Base-by-base conservation (phyloP, 495 filamentous ascomycete species). In the Lentithecium fluviatile region DNA sequence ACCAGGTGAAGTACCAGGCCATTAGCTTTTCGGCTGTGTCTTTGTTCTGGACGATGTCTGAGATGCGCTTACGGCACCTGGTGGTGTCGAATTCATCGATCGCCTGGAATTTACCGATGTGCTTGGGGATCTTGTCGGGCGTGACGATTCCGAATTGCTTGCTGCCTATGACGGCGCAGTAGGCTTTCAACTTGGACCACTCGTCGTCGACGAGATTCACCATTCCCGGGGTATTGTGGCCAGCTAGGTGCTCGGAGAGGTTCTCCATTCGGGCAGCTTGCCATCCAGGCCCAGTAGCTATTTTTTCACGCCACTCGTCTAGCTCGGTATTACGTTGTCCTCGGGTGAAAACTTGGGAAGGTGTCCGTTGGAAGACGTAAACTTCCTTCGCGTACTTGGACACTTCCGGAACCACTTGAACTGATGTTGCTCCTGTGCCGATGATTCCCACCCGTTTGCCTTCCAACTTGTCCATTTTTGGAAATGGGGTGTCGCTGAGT, bases 381-480 rank as follows among this genome's bases (percentile, higher is more conserved):
- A 67, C 45, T 43, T 67, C 15, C 43, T 62, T 63, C 13, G 53
- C 64, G 19, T 29, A 47, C 42, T 58, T 47, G 8, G 45, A 48
- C 1, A 67, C 36, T 36, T 67, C 58, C 5, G 64, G 64, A 7
- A 67, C 47, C 17, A 59, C 52, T 36, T 67, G 64, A 0, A 67
- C 49, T 8, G 64, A 46, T 1, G 64, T 63, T 20, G 59, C 64
- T 19, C 64, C 64, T 4, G 64, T 67, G 13, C 64, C 64, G 36
- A 67, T 55, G 54, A 68, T 60, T 15, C 61, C 65, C 11, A 66
- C 26, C 2, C 58, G 52, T 46, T 69, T 69, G 23, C 58, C 66
- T 17, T 49, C 47, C 13, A 69, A 36, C 36, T 64, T 67, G 12
- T 37, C 32, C 40, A 43, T 5, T 3, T 5, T 43, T 6, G 40